Evolutionary conservation across 2,329 filamentous ascomycete species (phyloP), one percentile per base, ranked within the genome.

Genomic region (Pyricularia sp.): DNA sequence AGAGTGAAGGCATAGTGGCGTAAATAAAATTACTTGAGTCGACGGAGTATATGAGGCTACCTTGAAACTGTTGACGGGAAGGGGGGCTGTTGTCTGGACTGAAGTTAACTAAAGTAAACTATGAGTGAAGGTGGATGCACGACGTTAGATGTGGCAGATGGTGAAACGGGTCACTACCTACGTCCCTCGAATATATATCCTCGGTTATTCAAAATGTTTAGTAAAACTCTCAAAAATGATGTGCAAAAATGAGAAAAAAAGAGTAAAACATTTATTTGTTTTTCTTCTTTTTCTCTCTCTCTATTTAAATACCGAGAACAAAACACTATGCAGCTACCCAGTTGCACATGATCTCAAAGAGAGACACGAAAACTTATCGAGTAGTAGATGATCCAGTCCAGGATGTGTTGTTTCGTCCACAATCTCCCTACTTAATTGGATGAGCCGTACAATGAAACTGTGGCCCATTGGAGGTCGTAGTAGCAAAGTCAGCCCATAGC

Each of bases 1-100:
- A 79, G 67, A 88, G 76, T 70, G 76, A 75, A 68, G 84, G 77
- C 84, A 87, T 87, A 13, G 10, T 57, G 66, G 62, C 75, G 68
- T 57, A 4, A 40, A 63, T 9, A n/a, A 31, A 30, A 30, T 6
- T 9, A n/a, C 10, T 24, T 44, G 16, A 8, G 30, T n/a, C 3
- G 28, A n/a, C 4, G 26, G 4, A 26, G 26, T 19, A 22, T 19
- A 22, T 16, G n/a, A n/a, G 59, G 26, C 12, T 22, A 19, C 12
- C 3, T 24, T 24, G 33, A 40, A 3, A 40, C 33, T 35, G 22
- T 62, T 9, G 12, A 16, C 9, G 12, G 60, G 10, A 8, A 35
- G 24, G 61, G 35, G 33, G 22, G 12, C n/a, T n/a, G 16, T 49
- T 19, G 19, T n/a, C 40, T 49, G 19, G 40, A 49, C 40, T n/a